Evolutionary conservation across 345 rosid genomes (phyloP).

Genomic region (Eucalyptus cloeziana): DNA sequence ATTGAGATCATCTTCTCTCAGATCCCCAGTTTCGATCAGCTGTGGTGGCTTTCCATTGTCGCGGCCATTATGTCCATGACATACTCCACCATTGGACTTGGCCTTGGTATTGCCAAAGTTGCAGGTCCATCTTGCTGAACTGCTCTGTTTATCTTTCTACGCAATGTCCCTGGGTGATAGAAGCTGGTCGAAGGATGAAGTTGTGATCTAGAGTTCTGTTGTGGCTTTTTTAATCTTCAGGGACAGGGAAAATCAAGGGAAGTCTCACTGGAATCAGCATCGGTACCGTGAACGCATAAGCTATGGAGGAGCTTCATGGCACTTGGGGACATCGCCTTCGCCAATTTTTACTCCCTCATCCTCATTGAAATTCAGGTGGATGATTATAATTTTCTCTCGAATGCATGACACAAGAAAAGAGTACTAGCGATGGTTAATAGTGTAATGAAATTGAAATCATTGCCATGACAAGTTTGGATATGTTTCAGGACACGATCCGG

Average conservation of each 20-base stretch:
- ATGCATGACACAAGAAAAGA: background rate
- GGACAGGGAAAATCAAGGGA: conserved; percentile 8
- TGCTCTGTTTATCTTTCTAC: background rate
- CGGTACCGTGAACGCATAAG: conserved; percentile 5
- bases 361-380: conserved; percentile 30
- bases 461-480: background rate
- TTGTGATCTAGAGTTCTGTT: background rate
- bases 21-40: conserved; percentile 30
- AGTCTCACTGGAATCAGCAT: conserved; percentile 24
- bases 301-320: conserved; percentile 27
- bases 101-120: conserved; percentile 26
- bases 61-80: conserved; percentile 41
- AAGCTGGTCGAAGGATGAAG: background rate
- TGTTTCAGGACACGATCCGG: conserved; percentile 28
- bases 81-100: conserved; percentile 31
- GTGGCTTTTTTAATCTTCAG: background rate
- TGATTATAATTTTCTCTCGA: background rate
- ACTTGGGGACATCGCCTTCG: conserved; percentile 35
- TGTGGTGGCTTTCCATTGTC: conserved; percentile 33
- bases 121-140: background rate
- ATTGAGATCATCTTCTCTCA: conserved; percentile 26
- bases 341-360: conserved; percentile 23
- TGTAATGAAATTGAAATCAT: background rate
- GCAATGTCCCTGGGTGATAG: background rate
- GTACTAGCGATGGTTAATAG: background rate